Percentiles rank a stretch among this genome's conserved stretches.
phyloP scores from a whole-genome alignment of 495 filamentous ascomycete species.

The Penicillium paradoxum region DNA sequence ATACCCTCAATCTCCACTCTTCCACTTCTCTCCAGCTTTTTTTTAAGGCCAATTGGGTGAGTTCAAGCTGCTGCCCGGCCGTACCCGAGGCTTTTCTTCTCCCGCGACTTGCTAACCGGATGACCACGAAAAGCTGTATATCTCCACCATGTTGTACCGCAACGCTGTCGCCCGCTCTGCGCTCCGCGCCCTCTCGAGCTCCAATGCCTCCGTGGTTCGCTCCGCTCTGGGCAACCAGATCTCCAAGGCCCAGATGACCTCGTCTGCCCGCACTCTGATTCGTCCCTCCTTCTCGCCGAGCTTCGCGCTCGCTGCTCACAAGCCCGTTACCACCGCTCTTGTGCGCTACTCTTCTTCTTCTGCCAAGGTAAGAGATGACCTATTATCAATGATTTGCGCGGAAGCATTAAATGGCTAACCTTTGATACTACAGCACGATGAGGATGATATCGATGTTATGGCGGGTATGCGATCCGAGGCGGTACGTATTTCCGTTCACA shows the following conservation, averaged over 20 bases:
- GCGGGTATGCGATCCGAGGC: constrained; percentile 67
- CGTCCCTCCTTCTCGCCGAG: constrained; percentile 30
- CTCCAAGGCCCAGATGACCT: constrained; percentile 46
- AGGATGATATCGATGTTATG: constrained; percentile 57
- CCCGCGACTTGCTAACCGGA: constrained; percentile 30
- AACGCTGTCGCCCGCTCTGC: constrained; percentile 44
- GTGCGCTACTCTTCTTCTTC: constrained; percentile 43
- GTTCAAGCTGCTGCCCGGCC: constrained; percentile 12
- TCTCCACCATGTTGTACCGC: constrained; percentile 45
- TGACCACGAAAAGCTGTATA: constrained; percentile 34
- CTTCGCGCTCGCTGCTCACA: constrained; percentile 43
- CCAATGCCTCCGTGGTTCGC: constrained; percentile 45
- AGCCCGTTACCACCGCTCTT: constrained; percentile 50
- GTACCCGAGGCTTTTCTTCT: constrained; percentile 36
- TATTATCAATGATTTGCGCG: neutral
- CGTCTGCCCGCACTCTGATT: constrained; percentile 35
- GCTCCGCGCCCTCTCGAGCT: constrained; percentile 43
- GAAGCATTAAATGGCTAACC: constrained; percentile 26
- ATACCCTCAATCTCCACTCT: constrained; percentile 36
- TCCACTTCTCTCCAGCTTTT: constrained; percentile 16
- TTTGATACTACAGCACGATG: constrained; percentile 21
- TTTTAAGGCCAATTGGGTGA: constrained; percentile 37
- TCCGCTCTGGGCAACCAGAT: constrained; percentile 36
- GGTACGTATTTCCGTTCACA: constrained; percentile 45
- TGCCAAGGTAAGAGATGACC: constrained; percentile 28